Conservation (phyloP, 768 basidiomycete genomes). For the Tylopilus rubrobrunneus region DNA sequence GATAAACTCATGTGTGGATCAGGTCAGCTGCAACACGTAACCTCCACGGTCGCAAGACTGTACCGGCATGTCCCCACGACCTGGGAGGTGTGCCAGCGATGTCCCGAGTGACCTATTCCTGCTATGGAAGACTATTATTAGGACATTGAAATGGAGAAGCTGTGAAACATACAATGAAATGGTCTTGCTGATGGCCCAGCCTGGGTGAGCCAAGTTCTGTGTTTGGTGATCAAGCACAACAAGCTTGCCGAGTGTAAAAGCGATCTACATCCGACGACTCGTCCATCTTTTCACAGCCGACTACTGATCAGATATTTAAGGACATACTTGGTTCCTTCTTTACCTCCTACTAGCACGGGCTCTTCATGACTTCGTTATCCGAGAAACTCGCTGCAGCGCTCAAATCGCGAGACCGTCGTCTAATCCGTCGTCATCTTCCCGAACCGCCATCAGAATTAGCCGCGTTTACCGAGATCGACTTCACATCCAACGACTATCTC, state of each 20-base stretch:
- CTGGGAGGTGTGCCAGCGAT: no score
- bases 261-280: background rate
- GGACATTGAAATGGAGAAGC: no score
- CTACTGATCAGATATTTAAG: background rate
- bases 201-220: no score
- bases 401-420: slow-evolving; percentile 57
- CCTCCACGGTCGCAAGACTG: background rate
- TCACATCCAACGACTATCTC: slow-evolving; percentile 92
- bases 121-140: no score
- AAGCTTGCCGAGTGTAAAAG: background rate
- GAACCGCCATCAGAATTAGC: slow-evolving; percentile 44
- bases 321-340: background rate
- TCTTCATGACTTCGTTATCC: slow-evolving; percentile 30
- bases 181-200: no score
- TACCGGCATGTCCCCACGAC: no score
- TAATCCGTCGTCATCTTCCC: slow-evolving; percentile 69
- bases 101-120: no score
- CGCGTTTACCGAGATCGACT: slow-evolving; percentile 45
- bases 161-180: no score
- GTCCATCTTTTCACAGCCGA: background rate
- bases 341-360: background rate
- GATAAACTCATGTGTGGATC: background rate
- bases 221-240: no score
- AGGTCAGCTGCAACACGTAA: background rate
- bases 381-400: slow-evolving; percentile 51